Percentiles rank a stretch among this genome's conserved stretches.
Evolutionary conservation across 169 alveolate genomes (phyloP).

Genomic region (Plasmodium coatneyi): DNA sequence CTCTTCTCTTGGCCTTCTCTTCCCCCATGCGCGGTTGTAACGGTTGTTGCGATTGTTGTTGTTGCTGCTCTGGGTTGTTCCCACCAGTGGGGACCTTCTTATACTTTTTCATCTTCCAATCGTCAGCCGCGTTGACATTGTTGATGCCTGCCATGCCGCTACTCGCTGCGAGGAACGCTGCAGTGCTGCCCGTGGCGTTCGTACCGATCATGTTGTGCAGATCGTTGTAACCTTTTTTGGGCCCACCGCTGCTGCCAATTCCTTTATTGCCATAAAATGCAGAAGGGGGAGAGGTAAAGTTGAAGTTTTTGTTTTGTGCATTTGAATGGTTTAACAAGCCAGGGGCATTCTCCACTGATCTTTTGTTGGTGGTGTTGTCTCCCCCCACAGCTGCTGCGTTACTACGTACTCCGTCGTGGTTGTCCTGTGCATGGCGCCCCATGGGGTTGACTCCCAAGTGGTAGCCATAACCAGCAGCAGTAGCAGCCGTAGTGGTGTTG

Average conservation of each 20-base stretch:
- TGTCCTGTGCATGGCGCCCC: neutral
- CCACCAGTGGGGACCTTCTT: neutral
- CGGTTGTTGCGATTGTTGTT: neutral
- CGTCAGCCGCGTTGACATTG: neutral
- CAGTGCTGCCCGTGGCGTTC: neutral
- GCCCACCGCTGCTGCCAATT: neutral
- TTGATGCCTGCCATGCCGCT: neutral
- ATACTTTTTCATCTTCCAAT: neutral
- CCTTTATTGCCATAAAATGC: neutral
- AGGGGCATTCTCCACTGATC: neutral
- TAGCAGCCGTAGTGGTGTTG: too few species aligned
- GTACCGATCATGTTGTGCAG: neutral
- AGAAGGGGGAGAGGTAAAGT: neutral
- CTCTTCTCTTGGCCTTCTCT: constrained; percentile 27
- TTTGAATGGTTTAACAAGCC: neutral
- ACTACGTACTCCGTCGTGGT: neutral
- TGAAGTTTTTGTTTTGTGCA: neutral
- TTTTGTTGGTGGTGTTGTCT: neutral
- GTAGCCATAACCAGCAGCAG: neutral
- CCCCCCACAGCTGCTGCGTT: neutral
- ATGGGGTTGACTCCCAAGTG: neutral
- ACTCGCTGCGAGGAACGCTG: neutral
- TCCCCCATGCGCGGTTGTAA: constrained; percentile 7
- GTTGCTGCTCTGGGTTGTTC: neutral
- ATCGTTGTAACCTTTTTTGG: neutral